A percentile compares a stretch with the other conserved stretches of the same genome.
These are phyloP conservation scores for Linnemannia exigua DNA, from an alignment of 192 early-diverging fungal genomes.

Conservation along the genomic window DNA sequence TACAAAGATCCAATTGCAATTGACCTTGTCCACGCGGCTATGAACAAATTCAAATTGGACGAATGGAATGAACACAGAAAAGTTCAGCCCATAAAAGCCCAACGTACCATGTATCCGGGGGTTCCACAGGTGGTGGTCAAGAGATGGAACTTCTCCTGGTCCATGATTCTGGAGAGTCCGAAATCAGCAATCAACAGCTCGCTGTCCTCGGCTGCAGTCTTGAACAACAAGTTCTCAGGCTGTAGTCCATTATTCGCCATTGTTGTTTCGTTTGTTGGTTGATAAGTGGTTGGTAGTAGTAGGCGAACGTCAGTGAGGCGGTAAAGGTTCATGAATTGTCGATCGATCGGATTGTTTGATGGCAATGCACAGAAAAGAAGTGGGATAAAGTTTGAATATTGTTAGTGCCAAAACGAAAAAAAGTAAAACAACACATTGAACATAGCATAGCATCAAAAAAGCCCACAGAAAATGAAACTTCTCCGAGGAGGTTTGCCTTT, in stretches of 20 bases:
- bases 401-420: neutral
- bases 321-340: conserved; percentile 78
- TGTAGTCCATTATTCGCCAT: conserved; percentile 40
- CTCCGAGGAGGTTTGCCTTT: conserved; percentile 33
- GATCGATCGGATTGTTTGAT: conserved; percentile 61
- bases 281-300: conserved; percentile 1
- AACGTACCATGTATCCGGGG: conserved; percentile 81
- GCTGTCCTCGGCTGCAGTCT: conserved; percentile 66
- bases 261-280: conserved; percentile 15
- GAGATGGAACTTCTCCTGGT: conserved; percentile 68
- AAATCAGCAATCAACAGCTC: conserved; percentile 87
- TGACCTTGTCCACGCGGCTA: neutral
- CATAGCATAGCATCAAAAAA: conserved; percentile 77
- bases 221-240: conserved; percentile 87
- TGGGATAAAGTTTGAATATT: conserved; percentile 43
- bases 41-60: neutral
- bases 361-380: conserved; percentile 46
- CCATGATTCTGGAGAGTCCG: conserved; percentile 79
- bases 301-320: conserved; percentile 75
- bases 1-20: neutral
- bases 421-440: conserved; percentile 4
- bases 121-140: conserved; percentile 84
- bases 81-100: neutral
- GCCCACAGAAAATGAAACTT: conserved; percentile 57
- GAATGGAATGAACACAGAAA: neutral